Evolutionary conservation across 139 green algal genomes (phyloP), one percentile per base, ranked within the genome.

Genomic region (Yamagishiella unicocca): DNA sequence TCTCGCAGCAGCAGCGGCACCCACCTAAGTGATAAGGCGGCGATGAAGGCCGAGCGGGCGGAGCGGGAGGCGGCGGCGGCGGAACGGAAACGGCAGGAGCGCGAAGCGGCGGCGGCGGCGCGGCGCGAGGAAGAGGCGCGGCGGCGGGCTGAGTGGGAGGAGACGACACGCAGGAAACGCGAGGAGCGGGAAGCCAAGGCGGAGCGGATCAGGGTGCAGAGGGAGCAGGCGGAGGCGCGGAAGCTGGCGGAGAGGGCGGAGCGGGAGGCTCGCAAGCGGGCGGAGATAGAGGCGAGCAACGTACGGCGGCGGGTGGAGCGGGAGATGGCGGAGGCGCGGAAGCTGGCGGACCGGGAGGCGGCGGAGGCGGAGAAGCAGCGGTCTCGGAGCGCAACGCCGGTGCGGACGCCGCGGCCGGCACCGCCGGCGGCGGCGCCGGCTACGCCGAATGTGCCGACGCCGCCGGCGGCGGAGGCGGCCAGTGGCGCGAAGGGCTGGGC

Each of bases 151-250:
- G 78, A 54, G 38, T 55, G 25, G 58, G 78, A 74, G 64, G 64
- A 29, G 45, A 2, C 46, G 25, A 53, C 78, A 40, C 9, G 40
- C 43, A 64, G 81, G 62, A 67, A 78, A 66, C 27, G 1, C 33
- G 81, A 61, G 81, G 45, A 87, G 64, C 33, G 25, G 43, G 81
- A 53, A 45, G 81, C 81, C 0, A 67, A 68, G 43, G 45, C 7
- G 43, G 43, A 38, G 31, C 24, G 66, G 33, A 33, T 25, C 14
- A 21, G 33, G 31, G 55, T 38, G 29, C 43, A 27, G 58, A n/a
- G 46, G 17, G 66, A 68, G 64, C 43, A n/a, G 43, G 66, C 81
- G 42, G 81, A 64, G 64, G 81, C 66, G 31, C 27, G 42, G 64
- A 53, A 53, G 33, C 7, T 22, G 43, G 35, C 24, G 31, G 64